Percentiles rank a stretch among this genome's conserved stretches.
Conservation (phyloP, 2,329 filamentous ascomycete species). For the Samsoniella hepiali region DNA sequence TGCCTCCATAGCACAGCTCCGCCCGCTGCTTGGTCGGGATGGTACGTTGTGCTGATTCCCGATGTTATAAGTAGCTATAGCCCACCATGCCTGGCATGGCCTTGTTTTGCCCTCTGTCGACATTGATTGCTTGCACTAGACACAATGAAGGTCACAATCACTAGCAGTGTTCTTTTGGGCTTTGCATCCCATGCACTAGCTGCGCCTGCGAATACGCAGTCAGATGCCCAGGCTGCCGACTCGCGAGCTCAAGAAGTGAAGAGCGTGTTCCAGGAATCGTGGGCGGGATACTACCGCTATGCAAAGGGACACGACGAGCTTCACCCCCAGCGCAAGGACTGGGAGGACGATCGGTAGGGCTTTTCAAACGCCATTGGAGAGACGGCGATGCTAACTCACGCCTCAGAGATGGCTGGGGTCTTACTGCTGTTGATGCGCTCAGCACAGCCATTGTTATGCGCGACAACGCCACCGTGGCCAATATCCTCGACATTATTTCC, state of each 20-base stretch:
- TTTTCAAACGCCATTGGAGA: neutral
- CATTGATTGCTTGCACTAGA: neutral
- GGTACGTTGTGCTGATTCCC: neutral
- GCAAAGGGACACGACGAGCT: conserved; percentile 78
- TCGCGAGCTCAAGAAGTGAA: conserved; percentile 58
- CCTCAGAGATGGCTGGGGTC: conserved; percentile 76
- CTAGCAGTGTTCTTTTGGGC: neutral
- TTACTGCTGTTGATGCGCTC: conserved; percentile 76
- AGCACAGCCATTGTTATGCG: conserved; percentile 80
- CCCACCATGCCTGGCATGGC: neutral
- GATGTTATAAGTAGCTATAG: neutral
- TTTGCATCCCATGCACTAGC: neutral
- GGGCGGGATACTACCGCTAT: conserved; percentile 69
- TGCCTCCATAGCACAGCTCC: neutral
- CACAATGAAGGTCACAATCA: neutral
- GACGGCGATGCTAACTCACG: neutral
- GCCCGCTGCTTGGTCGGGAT: neutral
- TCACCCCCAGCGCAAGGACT: conserved; percentile 62
- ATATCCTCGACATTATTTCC: conserved; percentile 68
- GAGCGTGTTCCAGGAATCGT: conserved; percentile 66
- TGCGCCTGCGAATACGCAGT: neutral
- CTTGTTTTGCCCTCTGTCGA: neutral
- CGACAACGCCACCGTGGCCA: conserved; percentile 60
- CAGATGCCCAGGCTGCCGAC: neutral
- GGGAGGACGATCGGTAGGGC: conserved; percentile 63